A percentile compares a stretch with the other conserved stretches of the same genome.
phyloP scores from a whole-genome alignment of 768 basidiomycete species.

The Coprinellus aureogranulatus region DNA sequence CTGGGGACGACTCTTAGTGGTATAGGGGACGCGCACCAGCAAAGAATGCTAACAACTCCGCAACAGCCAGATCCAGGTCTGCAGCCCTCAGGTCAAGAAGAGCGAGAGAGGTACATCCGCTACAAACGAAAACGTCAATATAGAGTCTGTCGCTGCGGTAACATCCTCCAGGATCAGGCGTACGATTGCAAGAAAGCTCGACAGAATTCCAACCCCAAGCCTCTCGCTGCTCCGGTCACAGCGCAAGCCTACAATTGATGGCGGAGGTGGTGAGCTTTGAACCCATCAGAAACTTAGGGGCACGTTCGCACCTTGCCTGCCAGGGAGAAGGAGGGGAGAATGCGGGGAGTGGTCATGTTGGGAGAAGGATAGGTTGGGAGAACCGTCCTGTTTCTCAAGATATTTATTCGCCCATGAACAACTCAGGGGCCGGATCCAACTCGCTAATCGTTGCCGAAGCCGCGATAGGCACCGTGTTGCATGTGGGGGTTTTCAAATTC shows the following conservation, averaged over 20 bases:
- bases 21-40: slow-evolving; percentile 13
- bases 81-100: slow-evolving; percentile 77
- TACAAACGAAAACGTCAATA: slow-evolving; percentile 31
- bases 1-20: not conserved
- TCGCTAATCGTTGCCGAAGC: too few species aligned
- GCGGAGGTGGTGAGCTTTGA: not conserved
- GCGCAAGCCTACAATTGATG: slow-evolving; percentile 65
- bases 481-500: too few species aligned
- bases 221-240: slow-evolving; percentile 91
- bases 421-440: not conserved
- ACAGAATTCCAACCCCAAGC: slow-evolving; percentile 88
- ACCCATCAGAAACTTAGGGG: not conserved
- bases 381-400: too few species aligned
- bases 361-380: too few species aligned
- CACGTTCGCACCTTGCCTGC: slow-evolving; percentile 56
- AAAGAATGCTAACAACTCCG: slow-evolving; percentile 51
- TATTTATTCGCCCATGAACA: not conserved
- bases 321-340: slow-evolving; percentile 77
- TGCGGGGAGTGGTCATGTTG: slow-evolving; percentile 33
- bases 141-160: slow-evolving; percentile 3
- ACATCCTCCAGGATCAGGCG: not conserved
- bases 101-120: slow-evolving; percentile 78
- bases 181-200: slow-evolving; percentile 86
- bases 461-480: too few species aligned
- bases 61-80: slow-evolving; percentile 66